These are phyloP conservation scores for Candida rishiriensis DNA, from an alignment of 805 yeast genomes.

Conservation along the genomic window DNA sequence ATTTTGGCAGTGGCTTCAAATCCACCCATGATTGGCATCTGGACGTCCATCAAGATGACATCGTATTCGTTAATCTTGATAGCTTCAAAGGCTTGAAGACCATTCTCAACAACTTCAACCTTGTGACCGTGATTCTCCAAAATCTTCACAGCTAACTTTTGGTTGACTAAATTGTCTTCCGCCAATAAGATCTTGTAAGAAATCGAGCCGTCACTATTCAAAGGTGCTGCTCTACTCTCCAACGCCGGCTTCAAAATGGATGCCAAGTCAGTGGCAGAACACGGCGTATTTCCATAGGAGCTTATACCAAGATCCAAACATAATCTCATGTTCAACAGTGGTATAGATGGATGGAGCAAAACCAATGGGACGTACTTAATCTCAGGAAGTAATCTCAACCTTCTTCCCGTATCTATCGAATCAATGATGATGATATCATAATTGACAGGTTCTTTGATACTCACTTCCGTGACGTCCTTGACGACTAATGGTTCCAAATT, in stretches of 20 bases:
- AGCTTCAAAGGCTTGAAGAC: slow-evolving; percentile 76
- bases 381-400: slow-evolving; percentile 63
- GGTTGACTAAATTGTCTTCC: slow-evolving; percentile 84
- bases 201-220: slow-evolving; percentile 72
- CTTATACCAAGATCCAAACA: slow-evolving; percentile 85
- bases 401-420: slow-evolving; percentile 68
- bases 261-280: slow-evolving; percentile 76
- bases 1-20: slow-evolving; percentile 86
- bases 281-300: slow-evolving; percentile 85
- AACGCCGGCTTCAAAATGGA: slow-evolving; percentile 80
- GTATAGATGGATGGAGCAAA: slow-evolving; percentile 67
- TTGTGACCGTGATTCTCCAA: slow-evolving; percentile 82
- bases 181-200: slow-evolving; percentile 74
- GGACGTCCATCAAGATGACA: slow-evolving; percentile 88
- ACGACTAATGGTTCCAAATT: slow-evolving; percentile 61
- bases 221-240: slow-evolving; percentile 76
- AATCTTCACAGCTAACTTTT: slow-evolving; percentile 79
- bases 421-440: slow-evolving; percentile 84
- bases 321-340: slow-evolving; percentile 72
- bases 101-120: slow-evolving; percentile 83
- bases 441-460: slow-evolving; percentile 49
- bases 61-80: slow-evolving; percentile 65
- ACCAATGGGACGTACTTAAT: slow-evolving; percentile 85
- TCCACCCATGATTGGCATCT: slow-evolving; percentile 95
- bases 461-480: slow-evolving; percentile 49